Percentiles rank a stretch among this genome's conserved stretches.
phyloP scores from a whole-genome alignment of 352 stramenopile genomes.

The Globisporangium cystogenes region DNA sequence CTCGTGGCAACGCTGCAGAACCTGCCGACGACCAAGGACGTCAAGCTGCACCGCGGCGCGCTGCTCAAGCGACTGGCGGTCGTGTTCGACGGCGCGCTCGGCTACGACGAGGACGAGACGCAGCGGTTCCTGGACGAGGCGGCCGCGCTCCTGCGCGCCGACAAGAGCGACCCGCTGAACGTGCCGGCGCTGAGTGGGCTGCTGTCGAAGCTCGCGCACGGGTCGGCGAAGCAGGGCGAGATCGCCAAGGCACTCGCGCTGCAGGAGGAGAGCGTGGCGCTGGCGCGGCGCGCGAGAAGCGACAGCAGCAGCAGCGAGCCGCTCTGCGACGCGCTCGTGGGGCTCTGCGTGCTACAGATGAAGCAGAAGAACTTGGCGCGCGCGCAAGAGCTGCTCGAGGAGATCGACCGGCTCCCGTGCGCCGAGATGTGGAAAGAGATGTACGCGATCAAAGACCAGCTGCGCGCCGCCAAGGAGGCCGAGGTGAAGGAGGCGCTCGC shows the following conservation, averaged over 20 bases:
- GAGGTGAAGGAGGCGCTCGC: constrained; percentile 1
- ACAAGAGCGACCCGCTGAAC: constrained; percentile 10
- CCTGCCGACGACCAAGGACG: constrained; percentile 10
- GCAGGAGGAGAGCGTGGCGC: constrained; percentile 24
- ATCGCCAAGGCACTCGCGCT: constrained; percentile 23
- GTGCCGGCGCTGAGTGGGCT: constrained; percentile 13
- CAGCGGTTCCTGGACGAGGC: constrained; percentile 24
- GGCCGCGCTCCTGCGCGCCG: constrained; percentile 15
- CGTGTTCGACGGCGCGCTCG: constrained; percentile 14
- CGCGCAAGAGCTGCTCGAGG: constrained; percentile 28
- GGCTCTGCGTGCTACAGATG: constrained; percentile 53
- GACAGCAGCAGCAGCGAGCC: constrained; percentile 17
- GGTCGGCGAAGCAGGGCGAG: constrained; percentile 21
- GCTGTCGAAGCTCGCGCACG: constrained; percentile 25
- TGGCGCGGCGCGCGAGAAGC: constrained; percentile 11
- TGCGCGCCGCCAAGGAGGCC: constrained; percentile 14
- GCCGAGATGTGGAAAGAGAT: constrained; percentile 28
- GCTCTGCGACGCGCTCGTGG: constrained; percentile 43
- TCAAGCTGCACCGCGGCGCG: constrained; percentile 14
- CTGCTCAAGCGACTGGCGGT: constrained; percentile 22
- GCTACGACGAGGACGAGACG: constrained; percentile 18
- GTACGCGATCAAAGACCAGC: constrained; percentile 30
- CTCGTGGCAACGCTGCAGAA: constrained; percentile 24
- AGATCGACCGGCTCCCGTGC: constrained; percentile 34
- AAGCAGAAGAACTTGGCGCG: constrained; percentile 25